Percentiles rank a stretch among this genome's conserved stretches.
These are phyloP conservation scores for Lentinula aciculospora DNA, from an alignment of 768 basidiomycete species.

Conservation along the genomic window DNA sequence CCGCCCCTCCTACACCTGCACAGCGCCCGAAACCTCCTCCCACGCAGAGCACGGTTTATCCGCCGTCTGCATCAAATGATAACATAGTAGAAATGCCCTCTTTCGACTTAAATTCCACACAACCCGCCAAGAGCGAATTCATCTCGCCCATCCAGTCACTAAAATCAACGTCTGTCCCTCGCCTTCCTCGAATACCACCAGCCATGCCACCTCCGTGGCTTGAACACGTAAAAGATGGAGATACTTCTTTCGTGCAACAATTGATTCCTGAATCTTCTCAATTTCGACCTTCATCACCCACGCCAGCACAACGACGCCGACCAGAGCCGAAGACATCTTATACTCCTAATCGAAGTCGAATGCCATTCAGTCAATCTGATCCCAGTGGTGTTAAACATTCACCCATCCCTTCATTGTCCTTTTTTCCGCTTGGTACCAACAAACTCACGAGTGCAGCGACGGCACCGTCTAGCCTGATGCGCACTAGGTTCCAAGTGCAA, in stretches of 20 bases:
- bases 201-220: background rate
- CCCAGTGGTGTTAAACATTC: background rate
- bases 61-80: background rate
- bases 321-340: background rate
- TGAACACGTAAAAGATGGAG: background rate
- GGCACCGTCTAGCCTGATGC: background rate
- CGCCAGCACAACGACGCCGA: background rate
- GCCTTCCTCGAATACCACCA: background rate
- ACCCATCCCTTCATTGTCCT: background rate
- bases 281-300: background rate
- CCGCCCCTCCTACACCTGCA: background rate
- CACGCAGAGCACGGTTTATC: background rate
- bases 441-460: background rate
- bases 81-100: background rate
- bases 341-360: background rate
- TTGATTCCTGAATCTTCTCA: conserved; percentile 3
- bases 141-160: background rate
- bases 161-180: background rate
- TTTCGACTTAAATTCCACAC: background rate
- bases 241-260: background rate
- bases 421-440: background rate
- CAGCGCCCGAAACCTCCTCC: background rate
- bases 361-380: background rate
- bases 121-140: background rate
- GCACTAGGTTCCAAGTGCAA: background rate